Evolutionary conservation across 768 basidiomycete species (phyloP), one percentile per base, ranked within the genome.

Genomic region (Rhodotorula kratochvilovae): DNA sequence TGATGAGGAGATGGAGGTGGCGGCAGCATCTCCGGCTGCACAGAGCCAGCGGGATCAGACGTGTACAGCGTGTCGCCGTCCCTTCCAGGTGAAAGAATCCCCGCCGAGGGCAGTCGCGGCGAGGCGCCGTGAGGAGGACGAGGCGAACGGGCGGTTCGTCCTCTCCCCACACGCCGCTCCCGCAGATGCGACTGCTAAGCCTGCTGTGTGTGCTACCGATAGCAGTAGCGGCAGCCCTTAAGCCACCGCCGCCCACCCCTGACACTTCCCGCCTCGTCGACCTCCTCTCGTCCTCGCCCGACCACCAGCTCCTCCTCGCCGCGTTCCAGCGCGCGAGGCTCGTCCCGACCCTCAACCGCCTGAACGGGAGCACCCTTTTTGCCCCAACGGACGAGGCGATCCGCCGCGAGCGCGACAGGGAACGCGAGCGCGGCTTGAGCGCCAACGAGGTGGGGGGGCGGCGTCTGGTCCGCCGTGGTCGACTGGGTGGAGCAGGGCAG

Each of bases 361-460:
- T 99, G 74, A 87, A 90, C 68, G 86, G 84, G 51, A 85, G 85
- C 79, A 96, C 96, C 36, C 80, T 99, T 58, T 98, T 97, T 78
- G 96, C 96, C 3, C 96, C 96, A 3, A 96, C 91, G 29, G 94
- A 99, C 81, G 88, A 91, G 68, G 96, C 96, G 45, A 86, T 94
- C 74, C 83, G 87, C 72, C 45, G 50, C 17, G 57, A 65, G 72
- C 79, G 54, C 13, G 63, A 57, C 10, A 46, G 57, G 43, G 67
- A 69, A 33, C 43, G 31, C 51, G 27, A 48, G 54, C 48, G 33
- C 31, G 33, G 36, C 56, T 13, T 53, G 35, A 36, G 19, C 55
- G 33, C 19, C 23, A 42, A 17, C 48, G 55, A 43, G 42, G 45
- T 36, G 36, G 43, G 39, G 29, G 46, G 23, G 25, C 21, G 17